Evolutionary conservation across 2,329 filamentous ascomycete species (phyloP), one percentile per base, ranked within the genome.

Genomic region (Akanthomyces lecanii): DNA sequence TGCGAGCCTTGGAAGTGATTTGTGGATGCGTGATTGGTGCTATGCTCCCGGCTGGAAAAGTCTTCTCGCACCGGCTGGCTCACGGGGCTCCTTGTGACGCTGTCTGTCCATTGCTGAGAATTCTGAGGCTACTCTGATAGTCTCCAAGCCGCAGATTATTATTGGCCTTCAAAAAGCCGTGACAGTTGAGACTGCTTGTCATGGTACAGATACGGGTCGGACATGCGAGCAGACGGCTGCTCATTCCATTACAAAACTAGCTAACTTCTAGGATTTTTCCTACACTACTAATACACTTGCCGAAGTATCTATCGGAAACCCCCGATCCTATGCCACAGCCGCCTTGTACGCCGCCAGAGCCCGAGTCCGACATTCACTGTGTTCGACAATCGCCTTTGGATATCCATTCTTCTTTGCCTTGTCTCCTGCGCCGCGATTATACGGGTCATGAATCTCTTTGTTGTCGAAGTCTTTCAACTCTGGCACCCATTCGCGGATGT

Each of bases 401-500:
- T 97, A 96, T 0, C 89, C 89, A 8, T 78, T 81, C 75, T 83
- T 87, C 75, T 82, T 82, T 8, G 87, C 89, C 66, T 82, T 74
- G 11, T 76, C 75, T 1, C 74, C 83, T 0, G 81, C 87, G 1
- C 89, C 87, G 54, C 87, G 82, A 2, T 79, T 83, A 72, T 93
- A 94, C 0, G 92, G 92, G 67, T 93, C 91, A 72, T 96, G 92
- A 4, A 97, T 85, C 10, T 87, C 89, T 66, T 86, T 88, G 0
- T 85, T 87, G 68, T 83, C 72, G 3, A 94, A 75, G 0, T 75
- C 81, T 30, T 76, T 80, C 65, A 97, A 76, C 76, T 97, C 92
- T 0, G 87, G 87, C 10, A 97, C 80, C 92, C 92, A 97, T 64
- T 85, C 85, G 44, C 89, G 82, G 62, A 97, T 96, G 72, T 94